These are phyloP conservation scores for Coccinonectria pachysandricola DNA, from an alignment of 2,329 filamentous ascomycete species.

Conservation along the genomic window DNA sequence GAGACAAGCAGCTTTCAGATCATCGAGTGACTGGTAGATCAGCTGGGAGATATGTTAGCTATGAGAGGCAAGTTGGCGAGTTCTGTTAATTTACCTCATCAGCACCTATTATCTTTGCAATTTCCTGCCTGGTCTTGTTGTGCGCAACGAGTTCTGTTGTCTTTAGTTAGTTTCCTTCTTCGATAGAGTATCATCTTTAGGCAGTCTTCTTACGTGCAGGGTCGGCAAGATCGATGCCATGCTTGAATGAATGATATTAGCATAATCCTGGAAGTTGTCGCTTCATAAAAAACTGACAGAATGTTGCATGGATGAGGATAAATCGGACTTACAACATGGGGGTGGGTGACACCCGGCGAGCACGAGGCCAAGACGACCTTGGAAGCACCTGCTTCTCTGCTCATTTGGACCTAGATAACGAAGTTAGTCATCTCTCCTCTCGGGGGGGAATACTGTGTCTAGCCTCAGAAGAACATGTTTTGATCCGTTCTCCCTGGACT, in stretches of 20 bases:
- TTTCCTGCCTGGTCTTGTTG: conserved; percentile 28
- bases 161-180: conserved; percentile 1
- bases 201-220: conserved; percentile 18
- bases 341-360: conserved; percentile 71
- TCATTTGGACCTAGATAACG: conserved; percentile 46
- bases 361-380: conserved; percentile 79
- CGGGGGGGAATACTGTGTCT: no score
- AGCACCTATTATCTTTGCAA: conserved; percentile 30
- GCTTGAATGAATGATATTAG: conserved; percentile 15
- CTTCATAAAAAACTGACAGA: no score
- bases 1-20: conserved; percentile 70
- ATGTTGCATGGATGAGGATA: no score
- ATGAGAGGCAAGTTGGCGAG: no score
- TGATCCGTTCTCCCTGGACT: no score
- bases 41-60: no score
- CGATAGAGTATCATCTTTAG: not conserved
- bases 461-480: no score
- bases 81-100: no score
- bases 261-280: no score
- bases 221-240: conserved; percentile 38
- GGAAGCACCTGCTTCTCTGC: conserved; percentile 68
- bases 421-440: no score
- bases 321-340: conserved; percentile 75
- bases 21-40: conserved; percentile 51
- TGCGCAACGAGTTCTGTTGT: conserved; percentile 32